Percentiles rank a stretch among this genome's conserved stretches.
phyloP scores from a whole-genome alignment of 2,329 filamentous ascomycete genomes.

The Apiospora malaysiana region DNA sequence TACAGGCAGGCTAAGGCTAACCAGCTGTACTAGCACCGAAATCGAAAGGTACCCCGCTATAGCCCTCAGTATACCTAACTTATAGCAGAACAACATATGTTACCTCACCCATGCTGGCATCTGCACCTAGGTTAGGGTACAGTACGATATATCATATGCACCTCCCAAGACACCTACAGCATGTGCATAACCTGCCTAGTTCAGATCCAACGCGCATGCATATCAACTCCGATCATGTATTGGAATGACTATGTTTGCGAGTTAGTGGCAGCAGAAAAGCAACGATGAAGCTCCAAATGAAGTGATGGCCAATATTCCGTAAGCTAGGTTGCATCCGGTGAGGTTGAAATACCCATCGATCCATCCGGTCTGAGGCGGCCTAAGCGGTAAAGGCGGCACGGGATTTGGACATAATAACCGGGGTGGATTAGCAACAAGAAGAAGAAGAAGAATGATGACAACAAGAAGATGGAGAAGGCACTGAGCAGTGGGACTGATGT shows the following conservation, averaged over 20 bases:
- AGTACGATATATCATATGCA: not conserved
- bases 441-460: too few species aligned
- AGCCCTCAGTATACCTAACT: not conserved
- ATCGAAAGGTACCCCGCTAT: too few species aligned
- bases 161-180: not conserved
- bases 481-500: not conserved
- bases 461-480: too few species aligned
- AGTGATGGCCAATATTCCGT: too few species aligned
- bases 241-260: not conserved
- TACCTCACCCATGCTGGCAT: not conserved
- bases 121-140: not conserved
- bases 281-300: not conserved
- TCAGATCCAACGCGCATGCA: constrained; percentile 15
- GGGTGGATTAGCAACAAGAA: not conserved
- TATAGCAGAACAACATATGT: not conserved
- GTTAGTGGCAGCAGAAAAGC: not conserved
- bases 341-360: not conserved
- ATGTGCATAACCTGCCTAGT: constrained; percentile 7
- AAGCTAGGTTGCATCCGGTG: not conserved
- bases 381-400: not conserved
- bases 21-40: not conserved
- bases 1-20: too few species aligned
- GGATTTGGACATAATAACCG: not conserved
- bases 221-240: not conserved
- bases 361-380: not conserved